phyloP scores from a whole-genome alignment of 108 stramenopile genomes.

The Schizochytrium sp. region DNA sequence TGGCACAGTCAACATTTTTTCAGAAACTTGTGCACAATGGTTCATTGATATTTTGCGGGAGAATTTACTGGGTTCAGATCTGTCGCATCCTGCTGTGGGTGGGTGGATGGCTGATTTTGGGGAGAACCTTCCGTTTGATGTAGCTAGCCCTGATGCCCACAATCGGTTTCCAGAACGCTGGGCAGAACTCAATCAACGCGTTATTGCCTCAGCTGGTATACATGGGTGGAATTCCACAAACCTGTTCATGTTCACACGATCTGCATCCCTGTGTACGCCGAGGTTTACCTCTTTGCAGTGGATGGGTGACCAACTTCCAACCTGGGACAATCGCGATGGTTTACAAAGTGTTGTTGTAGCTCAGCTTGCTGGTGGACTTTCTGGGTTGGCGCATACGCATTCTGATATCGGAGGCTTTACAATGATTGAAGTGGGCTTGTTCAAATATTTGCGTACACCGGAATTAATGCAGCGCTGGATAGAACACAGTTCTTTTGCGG shows the following conservation, averaged over 20 bases:
- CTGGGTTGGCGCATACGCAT: constrained; percentile 55
- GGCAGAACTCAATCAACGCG: constrained; percentile 50
- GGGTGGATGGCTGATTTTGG: constrained; percentile 66
- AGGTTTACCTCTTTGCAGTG: constrained; percentile 36
- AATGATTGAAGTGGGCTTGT: not conserved
- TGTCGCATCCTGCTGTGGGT: not conserved
- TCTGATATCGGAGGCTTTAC: constrained; percentile 61
- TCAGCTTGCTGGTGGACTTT: constrained; percentile 10
- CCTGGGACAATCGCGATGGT: constrained; percentile 56
- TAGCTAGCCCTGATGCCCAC: not conserved
- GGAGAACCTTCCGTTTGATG: constrained; percentile 51
- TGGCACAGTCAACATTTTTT: not conserved
- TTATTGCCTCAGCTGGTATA: not conserved
- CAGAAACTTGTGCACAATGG: not conserved
- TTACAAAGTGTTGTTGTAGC: constrained; percentile 51
- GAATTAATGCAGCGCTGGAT: constrained; percentile 39
- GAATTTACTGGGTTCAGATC: constrained; percentile 1
- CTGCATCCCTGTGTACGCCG: not conserved
- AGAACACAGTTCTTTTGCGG: constrained; percentile 53
- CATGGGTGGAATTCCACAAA: not conserved
- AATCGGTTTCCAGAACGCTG: constrained; percentile 46
- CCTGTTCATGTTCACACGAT: constrained; percentile 57
- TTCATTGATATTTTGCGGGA: constrained; percentile 2
- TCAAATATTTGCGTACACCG: not conserved
- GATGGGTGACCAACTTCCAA: constrained; percentile 64